Evolutionary conservation across 2,329 filamentous ascomycete genomes (phyloP), one percentile per base, ranked within the genome.

Genomic region (Colletotrichum sp.): DNA sequence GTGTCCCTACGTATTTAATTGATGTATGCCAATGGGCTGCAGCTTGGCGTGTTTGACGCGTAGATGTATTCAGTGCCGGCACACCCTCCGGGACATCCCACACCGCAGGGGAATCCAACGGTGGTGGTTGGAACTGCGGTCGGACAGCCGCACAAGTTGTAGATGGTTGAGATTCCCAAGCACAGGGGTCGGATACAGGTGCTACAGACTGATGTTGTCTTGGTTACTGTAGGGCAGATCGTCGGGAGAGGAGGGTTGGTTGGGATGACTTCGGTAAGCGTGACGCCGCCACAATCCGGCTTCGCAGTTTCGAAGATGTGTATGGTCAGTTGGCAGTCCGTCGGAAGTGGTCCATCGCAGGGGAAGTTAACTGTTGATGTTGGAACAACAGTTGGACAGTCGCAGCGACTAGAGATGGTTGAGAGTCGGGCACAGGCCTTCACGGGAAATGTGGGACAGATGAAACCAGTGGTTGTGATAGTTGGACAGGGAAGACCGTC

Each of bases 331-430:
- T 48, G 48, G 60, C 79, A 82, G 5, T 59, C 72, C 2, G 62
- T 70, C 22, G 75, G 67, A 55, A 72, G 78, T 1, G 24, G 32
- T 1, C 77, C 79, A 5, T 76, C 73, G 15, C 81, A 82, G 2
- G 81, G 74, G 6, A 76, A 80, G 32, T 75, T 79, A 5, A 71
- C 36, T 8, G 78, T 81, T 6, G 63, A 64, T 4, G 79, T 81
- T 18, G 81, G 71, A 9, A 81, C 69, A 4, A 44, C 48, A 5
- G 71, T 75, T 5, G 81, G 80, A 70, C 81, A 83, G 13, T 75
- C 77, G 66, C 81, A 82, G 5, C 79, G 78, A 13, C 78, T 69
- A 24, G 63, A 66, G 44, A 82, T 72, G 3, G 71, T 71, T 9
- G 67, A 68, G 15, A 79, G 59, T 30, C 66, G 34, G 30, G 81